Evolutionary conservation across 306 rosid species (phyloP).

Genomic region (Cicer cuneatum): DNA sequence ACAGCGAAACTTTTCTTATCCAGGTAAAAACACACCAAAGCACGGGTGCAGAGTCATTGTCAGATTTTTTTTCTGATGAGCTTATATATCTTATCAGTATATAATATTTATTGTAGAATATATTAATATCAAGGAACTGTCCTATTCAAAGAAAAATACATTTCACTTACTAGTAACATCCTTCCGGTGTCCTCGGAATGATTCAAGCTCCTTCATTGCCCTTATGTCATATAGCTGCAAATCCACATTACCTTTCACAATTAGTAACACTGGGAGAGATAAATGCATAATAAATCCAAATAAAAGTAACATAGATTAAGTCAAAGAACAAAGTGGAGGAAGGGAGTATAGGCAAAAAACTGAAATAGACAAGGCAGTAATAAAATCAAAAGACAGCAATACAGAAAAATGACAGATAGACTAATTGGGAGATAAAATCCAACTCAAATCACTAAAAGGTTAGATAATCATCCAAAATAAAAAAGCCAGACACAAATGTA

Average conservation of each 20-base stretch:
- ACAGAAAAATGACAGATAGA: conserved; percentile 21
- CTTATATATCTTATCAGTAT: conserved; percentile 14
- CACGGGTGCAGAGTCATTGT: neutral
- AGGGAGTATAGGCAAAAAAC: conserved; percentile 16
- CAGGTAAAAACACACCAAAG: conserved; percentile 17
- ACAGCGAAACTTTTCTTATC: conserved; percentile 11
- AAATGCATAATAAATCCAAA: conserved; percentile 34
- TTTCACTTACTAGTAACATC: conserved; percentile 84
- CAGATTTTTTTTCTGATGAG: neutral
- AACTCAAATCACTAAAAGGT: conserved; percentile 34
- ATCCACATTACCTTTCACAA: conserved; percentile 23
- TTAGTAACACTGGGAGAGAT: conserved; percentile 9
- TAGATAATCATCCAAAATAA: conserved; percentile 29
- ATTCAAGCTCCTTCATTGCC: conserved; percentile 98
- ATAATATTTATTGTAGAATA: conserved; percentile 18
- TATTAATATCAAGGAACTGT: conserved; percentile 22
- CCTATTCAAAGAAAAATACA: conserved; percentile 32
- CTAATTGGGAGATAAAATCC: conserved; percentile 13
- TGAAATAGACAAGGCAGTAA: conserved; percentile 4
- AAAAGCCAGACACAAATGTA: conserved; percentile 21
- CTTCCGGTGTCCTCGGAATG: conserved; percentile 96
- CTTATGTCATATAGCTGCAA: conserved; percentile 95
- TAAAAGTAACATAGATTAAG: conserved; percentile 11
- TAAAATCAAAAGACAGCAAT: conserved; percentile 15
- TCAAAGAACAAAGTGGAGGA: conserved; percentile 10